phyloP scores from a whole-genome alignment of 768 basidiomycete species.

The Lactarius hengduanensis region DNA sequence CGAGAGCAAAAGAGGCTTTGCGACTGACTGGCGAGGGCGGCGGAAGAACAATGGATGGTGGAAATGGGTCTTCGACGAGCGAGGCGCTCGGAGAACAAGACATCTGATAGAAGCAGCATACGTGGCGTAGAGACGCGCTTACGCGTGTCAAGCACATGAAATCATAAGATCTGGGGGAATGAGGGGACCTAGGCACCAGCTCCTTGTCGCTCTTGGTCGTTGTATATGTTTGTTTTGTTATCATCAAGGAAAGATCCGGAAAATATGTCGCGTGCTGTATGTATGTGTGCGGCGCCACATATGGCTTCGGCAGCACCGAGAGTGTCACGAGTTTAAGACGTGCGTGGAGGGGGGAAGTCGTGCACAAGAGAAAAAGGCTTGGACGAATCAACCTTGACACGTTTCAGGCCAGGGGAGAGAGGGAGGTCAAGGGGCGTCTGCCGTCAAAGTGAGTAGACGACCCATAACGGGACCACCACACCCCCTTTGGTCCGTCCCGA shows the following conservation, averaged over 20 bases:
- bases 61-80: conserved; percentile 15
- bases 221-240: conserved; percentile 18
- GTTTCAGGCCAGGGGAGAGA: conserved; percentile 12
- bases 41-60: neutral
- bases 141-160: conserved; percentile 24
- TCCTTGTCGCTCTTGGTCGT: neutral
- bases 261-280: conserved; percentile 9
- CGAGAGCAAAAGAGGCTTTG: neutral
- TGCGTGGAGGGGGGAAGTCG: neutral
- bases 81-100: conserved; percentile 24
- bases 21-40: neutral
- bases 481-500: conserved; percentile 7
- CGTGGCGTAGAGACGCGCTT: conserved; percentile 25
- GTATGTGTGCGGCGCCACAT: conserved; percentile 13
- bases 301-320: conserved; percentile 11
- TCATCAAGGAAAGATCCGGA: conserved; percentile 26
- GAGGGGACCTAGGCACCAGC: conserved; percentile 8
- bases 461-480: conserved; percentile 9
- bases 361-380: neutral
- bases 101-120: conserved; percentile 26
- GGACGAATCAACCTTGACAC: conserved; percentile 1
- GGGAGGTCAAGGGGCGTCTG: conserved; percentile 6
- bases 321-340: conserved; percentile 3
- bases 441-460: conserved; percentile 7
- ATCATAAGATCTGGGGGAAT: conserved; percentile 16